These are phyloP conservation scores for Cordyceps tenuipes DNA, from an alignment of 2,329 filamentous ascomycete species.

Conservation along the genomic window DNA sequence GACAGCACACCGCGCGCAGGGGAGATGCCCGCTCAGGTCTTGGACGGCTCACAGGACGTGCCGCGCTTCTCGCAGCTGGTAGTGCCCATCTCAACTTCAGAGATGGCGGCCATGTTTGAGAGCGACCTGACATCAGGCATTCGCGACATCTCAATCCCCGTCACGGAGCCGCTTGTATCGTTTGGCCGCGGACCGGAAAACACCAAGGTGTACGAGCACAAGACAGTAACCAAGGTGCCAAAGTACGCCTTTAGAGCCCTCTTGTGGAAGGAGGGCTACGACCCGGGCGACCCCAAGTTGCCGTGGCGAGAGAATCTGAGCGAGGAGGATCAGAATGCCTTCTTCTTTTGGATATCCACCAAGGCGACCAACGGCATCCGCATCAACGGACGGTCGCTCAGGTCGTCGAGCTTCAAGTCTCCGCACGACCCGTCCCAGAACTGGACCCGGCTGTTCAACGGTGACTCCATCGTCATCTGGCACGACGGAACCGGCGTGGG, in stretches of 20 bases:
- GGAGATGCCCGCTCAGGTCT: not conserved
- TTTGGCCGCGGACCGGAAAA: slow-evolving; percentile 70
- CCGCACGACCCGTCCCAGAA: slow-evolving; percentile 45
- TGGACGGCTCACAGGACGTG: slow-evolving; percentile 8
- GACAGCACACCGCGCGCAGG: slow-evolving; percentile 15
- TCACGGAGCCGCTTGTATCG: slow-evolving; percentile 60
- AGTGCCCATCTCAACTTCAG: slow-evolving; percentile 1
- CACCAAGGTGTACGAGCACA: slow-evolving; percentile 56
- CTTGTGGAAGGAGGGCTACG: slow-evolving; percentile 62
- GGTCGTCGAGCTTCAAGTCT: slow-evolving; percentile 45
- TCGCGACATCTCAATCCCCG: slow-evolving; percentile 50
- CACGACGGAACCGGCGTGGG: slow-evolving; percentile 37
- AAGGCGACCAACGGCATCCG: slow-evolving; percentile 68
- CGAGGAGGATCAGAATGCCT: slow-evolving; percentile 39
- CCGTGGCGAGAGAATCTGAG: slow-evolving; percentile 28
- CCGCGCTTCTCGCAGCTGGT: slow-evolving; percentile 18
- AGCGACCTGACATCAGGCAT: slow-evolving; percentile 59
- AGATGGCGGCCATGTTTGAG: slow-evolving; percentile 52
- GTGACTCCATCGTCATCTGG: slow-evolving; percentile 67
- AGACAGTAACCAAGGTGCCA: slow-evolving; percentile 62
- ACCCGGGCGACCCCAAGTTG: slow-evolving; percentile 48
- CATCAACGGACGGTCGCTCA: slow-evolving; percentile 64
- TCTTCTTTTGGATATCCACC: slow-evolving; percentile 68
- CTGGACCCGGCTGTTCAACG: slow-evolving; percentile 66
- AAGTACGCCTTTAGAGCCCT: slow-evolving; percentile 74